phyloP scores from a whole-genome alignment of 1,284 basidiomycete species.

The Melampsora americana region DNA sequence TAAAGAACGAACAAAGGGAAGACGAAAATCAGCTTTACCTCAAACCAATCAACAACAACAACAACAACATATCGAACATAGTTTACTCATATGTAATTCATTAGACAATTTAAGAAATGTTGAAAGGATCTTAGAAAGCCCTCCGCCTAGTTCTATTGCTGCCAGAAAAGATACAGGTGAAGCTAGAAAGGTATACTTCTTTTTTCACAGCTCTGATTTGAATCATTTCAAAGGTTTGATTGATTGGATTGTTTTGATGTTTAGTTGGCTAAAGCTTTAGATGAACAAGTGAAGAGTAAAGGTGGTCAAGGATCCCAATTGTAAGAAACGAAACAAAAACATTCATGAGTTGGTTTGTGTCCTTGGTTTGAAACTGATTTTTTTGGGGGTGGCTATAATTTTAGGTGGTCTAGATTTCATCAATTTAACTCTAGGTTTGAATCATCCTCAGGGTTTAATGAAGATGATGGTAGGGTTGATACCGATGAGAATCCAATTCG shows the following conservation, averaged over 20 bases:
- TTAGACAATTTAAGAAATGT: neutral
- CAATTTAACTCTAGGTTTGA: neutral
- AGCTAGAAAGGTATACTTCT: constrained; percentile 63
- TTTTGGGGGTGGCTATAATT: too few species aligned
- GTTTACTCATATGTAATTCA: neutral
- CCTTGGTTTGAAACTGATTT: neutral
- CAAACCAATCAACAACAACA: neutral
- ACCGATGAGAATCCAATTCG: too few species aligned
- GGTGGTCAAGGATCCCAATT: neutral
- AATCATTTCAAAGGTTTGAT: neutral
- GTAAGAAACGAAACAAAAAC: neutral
- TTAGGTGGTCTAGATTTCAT: neutral
- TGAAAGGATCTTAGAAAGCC: constrained; percentile 58
- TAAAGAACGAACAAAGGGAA: neutral
- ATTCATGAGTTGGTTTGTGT: neutral
- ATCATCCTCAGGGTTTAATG: too few species aligned
- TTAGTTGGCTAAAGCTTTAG: constrained; percentile 9
- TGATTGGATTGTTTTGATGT: too few species aligned
- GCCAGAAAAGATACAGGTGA: constrained; percentile 72
- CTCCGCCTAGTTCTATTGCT: constrained; percentile 76
- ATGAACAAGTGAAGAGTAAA: neutral
- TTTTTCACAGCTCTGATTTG: neutral
- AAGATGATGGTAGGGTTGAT: too few species aligned
- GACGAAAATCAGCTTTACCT: neutral
- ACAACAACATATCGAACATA: neutral